A percentile compares a stretch with the other conserved stretches of the same genome.
Conservation (phyloP, 768 basidiomycete species). For the Russula virescens region DNA sequence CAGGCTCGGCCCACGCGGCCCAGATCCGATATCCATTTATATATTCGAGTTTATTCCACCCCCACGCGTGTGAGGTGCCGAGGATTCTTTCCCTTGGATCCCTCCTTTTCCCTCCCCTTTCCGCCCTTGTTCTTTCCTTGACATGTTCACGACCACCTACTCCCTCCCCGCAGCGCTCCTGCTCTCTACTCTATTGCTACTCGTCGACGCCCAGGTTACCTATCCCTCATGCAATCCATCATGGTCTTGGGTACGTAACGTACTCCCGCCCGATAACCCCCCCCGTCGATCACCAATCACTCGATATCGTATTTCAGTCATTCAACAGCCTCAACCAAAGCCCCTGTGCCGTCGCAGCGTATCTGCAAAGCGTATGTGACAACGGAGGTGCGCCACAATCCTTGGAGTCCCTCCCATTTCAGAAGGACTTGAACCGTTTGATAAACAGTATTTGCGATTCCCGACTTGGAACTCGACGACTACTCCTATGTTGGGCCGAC, state of each 20-base stretch:
- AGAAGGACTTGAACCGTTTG: background rate
- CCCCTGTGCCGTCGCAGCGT: constrained; percentile 5
- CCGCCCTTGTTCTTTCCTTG: background rate
- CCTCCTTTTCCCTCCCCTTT: background rate
- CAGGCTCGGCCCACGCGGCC: no score
- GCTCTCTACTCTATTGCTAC: background rate
- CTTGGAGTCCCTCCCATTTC: background rate
- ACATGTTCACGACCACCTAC: background rate
- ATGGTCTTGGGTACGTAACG: constrained; percentile 14
- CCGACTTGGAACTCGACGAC: background rate
- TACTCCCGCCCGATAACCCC: background rate
- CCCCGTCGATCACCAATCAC: background rate
- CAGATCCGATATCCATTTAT: no score
- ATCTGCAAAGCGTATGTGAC: constrained; percentile 7
- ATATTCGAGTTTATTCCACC: no score
- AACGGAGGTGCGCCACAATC: constrained; percentile 5
- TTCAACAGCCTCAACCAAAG: constrained; percentile 10
- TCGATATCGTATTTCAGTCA: background rate
- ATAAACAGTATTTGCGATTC: background rate
- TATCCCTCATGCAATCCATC: background rate
- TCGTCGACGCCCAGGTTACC: background rate
- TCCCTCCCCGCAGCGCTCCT: background rate
- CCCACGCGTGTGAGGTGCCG: no score
- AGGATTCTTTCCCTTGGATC: background rate
- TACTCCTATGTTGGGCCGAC: constrained; percentile 14